Percentiles rank a stretch among this genome's conserved stretches.
Conservation (phyloP, 2,329 filamentous ascomycete species). For the Aureobasidium leucospermi region DNA sequence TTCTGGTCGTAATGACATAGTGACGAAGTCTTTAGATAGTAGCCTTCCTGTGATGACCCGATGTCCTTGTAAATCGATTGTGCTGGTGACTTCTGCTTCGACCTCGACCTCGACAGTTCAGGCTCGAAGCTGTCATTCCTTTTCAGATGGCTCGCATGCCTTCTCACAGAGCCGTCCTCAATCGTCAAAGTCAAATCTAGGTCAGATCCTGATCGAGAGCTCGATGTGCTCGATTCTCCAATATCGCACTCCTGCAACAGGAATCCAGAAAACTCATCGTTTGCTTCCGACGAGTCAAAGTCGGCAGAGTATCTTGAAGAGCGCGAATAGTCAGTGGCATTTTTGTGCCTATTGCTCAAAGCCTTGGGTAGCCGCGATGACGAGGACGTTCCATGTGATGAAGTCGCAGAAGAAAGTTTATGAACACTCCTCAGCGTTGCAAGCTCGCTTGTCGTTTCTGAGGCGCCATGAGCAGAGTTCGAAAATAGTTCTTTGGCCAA, state of each 20-base stretch:
- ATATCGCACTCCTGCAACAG: not conserved
- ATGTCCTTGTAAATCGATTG: not conserved
- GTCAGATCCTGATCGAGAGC: not conserved
- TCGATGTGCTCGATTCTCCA: not conserved
- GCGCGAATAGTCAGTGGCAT: not conserved
- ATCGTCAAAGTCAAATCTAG: not conserved
- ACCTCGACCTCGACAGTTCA: not conserved
- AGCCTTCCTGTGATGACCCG: not conserved
- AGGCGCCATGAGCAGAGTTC: not conserved
- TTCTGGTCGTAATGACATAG: not conserved
- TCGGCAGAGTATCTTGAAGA: not conserved
- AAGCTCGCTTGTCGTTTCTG: conserved; percentile 6
- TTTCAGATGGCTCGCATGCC: not conserved
- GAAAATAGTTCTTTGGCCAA: not conserved
- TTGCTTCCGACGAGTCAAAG: not conserved
- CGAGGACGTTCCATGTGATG: not conserved
- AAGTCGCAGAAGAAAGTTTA: not conserved
- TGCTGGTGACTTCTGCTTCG: not conserved
- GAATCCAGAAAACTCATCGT: conserved; percentile 1
- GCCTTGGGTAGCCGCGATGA: not conserved
- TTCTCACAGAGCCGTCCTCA: not conserved
- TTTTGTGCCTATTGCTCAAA: not conserved
- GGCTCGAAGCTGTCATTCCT: conserved; percentile 7
- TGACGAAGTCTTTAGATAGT: not conserved
- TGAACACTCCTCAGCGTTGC: not conserved